Evolutionary conservation across 2,329 filamentous ascomycete genomes (phyloP).

Genomic region (Trichoderma pleuroti): DNA sequence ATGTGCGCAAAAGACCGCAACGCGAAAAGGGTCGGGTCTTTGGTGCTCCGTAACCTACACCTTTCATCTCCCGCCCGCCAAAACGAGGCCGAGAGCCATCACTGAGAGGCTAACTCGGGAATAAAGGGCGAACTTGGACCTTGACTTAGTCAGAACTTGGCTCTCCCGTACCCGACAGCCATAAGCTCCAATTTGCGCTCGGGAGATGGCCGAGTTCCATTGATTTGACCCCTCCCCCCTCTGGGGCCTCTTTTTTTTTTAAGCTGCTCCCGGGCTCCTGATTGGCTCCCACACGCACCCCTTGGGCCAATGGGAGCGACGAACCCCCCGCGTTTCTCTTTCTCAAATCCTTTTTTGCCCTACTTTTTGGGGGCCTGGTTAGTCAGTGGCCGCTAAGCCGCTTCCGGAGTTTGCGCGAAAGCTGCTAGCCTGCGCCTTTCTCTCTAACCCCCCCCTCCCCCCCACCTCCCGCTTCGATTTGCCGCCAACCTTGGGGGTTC

Average conservation of each 20-base stretch:
- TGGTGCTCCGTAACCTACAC: background rate
- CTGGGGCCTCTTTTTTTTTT: background rate
- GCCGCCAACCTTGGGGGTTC: slow-evolving; percentile 3
- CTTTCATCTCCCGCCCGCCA: background rate
- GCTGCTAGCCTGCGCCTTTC: background rate
- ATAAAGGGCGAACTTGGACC: background rate
- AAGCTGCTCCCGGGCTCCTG: background rate
- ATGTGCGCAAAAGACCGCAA: background rate
- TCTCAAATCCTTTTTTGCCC: background rate
- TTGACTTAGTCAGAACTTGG: background rate
- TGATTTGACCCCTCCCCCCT: background rate
- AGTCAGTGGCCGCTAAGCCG: background rate
- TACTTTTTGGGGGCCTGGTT: background rate
- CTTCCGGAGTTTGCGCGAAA: background rate
- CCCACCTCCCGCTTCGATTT: slow-evolving; percentile 8
- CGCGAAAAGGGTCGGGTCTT: background rate
- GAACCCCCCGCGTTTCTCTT: slow-evolving; percentile 2
- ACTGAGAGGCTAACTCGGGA: background rate
- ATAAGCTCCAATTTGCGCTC: slow-evolving; percentile 18
- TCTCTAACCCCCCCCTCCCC: background rate
- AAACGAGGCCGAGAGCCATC: background rate
- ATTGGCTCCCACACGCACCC: background rate
- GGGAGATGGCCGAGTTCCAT: slow-evolving; percentile 16
- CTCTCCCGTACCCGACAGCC: slow-evolving; percentile 3
- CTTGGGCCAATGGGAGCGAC: background rate